Conservation (phyloP, 176 grass and related monocot species). For the Dendrocalamus sinicus region DNA sequence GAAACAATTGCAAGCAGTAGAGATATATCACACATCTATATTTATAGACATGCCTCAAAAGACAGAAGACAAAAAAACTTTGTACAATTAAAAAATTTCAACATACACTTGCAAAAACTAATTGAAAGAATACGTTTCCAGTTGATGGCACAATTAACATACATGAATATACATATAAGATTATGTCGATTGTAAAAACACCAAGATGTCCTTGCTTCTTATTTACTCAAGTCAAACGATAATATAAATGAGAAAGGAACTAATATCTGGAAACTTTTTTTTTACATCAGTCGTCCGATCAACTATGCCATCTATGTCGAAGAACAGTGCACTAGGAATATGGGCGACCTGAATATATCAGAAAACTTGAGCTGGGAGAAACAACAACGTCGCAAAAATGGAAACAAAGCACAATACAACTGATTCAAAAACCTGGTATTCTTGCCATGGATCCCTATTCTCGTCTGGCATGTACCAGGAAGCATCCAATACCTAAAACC, state of each 20-base stretch:
- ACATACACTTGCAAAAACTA: background rate
- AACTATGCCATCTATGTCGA: slow-evolving; percentile 78
- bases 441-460: slow-evolving; percentile 72
- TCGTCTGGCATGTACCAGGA: slow-evolving; percentile 94
- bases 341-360: slow-evolving; percentile 62
- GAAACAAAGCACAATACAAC: background rate
- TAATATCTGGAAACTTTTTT: slow-evolving; percentile 23
- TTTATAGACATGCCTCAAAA: background rate
- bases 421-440: slow-evolving; percentile 71
- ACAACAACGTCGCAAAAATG: slow-evolving; percentile 16
- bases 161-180: background rate
- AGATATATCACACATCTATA: slow-evolving; percentile 7
- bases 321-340: slow-evolving; percentile 83
- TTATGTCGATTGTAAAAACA: background rate
- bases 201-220: background rate
- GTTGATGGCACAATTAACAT: background rate
- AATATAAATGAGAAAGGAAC: background rate
- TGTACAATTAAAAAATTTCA: background rate
- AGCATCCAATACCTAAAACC: slow-evolving; percentile 83
- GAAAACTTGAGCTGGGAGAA: slow-evolving; percentile 41
- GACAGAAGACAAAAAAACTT: background rate
- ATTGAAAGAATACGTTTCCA: background rate
- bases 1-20: slow-evolving; percentile 19
- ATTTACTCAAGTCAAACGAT: slow-evolving; percentile 24
- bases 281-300: slow-evolving; percentile 73